These are phyloP conservation scores for Penicillium waksmanii DNA, from an alignment of 495 filamentous ascomycete genomes.

Conservation along the genomic window DNA sequence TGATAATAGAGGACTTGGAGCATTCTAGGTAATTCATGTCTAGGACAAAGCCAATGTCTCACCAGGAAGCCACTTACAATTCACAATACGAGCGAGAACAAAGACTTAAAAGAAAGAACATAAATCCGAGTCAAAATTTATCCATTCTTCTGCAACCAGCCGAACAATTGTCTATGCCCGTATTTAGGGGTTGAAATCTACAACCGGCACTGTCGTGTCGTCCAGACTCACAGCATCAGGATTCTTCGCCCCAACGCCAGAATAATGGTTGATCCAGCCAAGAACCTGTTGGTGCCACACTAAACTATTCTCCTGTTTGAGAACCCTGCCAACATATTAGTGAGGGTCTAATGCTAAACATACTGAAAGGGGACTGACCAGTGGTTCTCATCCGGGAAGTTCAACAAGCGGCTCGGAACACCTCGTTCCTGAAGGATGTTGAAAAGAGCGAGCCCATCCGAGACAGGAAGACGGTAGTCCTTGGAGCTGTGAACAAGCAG, in stretches of 20 bases:
- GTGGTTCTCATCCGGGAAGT: constrained; percentile 59
- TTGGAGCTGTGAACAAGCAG: constrained; percentile 50
- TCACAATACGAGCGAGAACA: no score
- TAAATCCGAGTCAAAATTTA: no score
- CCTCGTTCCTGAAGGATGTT: constrained; percentile 53
- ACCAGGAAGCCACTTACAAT: no score
- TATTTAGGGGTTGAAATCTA: constrained; percentile 34
- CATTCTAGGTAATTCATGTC: no score
- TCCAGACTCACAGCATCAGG: constrained; percentile 36
- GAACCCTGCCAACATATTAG: constrained; percentile 31
- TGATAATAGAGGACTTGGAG: no score
- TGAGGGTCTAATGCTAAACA: neutral
- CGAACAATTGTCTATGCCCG: no score
- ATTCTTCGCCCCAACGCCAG: constrained; percentile 33
- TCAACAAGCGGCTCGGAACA: constrained; percentile 61
- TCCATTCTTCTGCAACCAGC: no score
- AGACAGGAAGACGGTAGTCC: constrained; percentile 48
- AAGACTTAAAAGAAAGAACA: no score
- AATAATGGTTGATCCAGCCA: constrained; percentile 53
- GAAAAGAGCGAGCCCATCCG: constrained; percentile 49
- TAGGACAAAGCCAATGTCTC: no score
- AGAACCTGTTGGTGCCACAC: constrained; percentile 55
- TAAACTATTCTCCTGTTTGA: constrained; percentile 45
- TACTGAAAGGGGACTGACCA: constrained; percentile 28
- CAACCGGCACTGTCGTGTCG: constrained; percentile 39